Evolutionary conservation across 768 basidiomycete genomes (phyloP).

Genomic region (Xerocomellus chrysenteron): DNA sequence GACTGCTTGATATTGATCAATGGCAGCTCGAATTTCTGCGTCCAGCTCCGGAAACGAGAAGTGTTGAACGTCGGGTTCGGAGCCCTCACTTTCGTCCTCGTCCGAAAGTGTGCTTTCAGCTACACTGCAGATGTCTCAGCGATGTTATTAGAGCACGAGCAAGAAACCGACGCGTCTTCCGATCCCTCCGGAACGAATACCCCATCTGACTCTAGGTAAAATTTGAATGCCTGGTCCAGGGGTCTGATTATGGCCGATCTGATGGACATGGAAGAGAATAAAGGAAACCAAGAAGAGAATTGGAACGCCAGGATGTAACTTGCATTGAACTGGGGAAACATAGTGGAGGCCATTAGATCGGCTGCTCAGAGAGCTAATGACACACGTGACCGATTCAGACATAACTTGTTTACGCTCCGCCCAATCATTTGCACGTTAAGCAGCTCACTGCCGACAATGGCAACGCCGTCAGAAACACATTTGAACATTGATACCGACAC

Average conservation of each 20-base stretch:
- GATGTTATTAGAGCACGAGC: background rate
- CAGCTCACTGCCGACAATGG: conserved; percentile 13
- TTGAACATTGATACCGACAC: conserved; percentile 21
- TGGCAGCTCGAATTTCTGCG: conserved; percentile 57
- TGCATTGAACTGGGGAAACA: conserved; percentile 53
- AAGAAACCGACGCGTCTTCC: conserved; percentile 62
- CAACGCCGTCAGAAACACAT: background rate
- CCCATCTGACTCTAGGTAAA: conserved; percentile 82
- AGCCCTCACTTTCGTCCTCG: conserved; percentile 42
- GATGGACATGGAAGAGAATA: conserved; percentile 60
- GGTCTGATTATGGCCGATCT: conserved; percentile 76
- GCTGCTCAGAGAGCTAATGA: too few species aligned
- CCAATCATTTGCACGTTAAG: background rate
- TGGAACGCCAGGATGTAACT: conserved; percentile 69
- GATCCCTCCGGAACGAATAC: conserved; percentile 81
- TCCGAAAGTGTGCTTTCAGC: conserved; percentile 60
- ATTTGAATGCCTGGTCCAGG: conserved; percentile 57
- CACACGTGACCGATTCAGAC: conserved; percentile 10
- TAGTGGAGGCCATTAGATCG: background rate
- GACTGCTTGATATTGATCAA: conserved; percentile 74
- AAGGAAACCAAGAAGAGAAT: conserved; percentile 83
- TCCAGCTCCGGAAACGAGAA: conserved; percentile 87
- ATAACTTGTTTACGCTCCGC: background rate
- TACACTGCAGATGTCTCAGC: conserved; percentile 38
- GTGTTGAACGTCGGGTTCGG: conserved; percentile 33